Evolutionary conservation across 2,329 filamentous ascomycete species (phyloP), one percentile per base, ranked within the genome.

Genomic region (Claviceps lovelessii): DNA sequence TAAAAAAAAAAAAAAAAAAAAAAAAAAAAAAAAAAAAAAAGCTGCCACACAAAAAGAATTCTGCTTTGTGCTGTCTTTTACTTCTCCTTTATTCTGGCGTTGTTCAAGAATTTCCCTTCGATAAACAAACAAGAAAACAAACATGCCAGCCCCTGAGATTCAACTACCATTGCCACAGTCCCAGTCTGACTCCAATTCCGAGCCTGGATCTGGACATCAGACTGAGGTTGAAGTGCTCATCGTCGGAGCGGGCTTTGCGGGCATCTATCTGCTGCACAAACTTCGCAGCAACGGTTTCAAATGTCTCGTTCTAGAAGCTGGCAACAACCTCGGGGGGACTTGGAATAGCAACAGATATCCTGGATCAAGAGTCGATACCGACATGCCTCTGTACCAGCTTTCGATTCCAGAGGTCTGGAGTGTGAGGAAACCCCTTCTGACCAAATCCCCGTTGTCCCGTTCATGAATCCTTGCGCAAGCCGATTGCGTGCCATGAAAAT

Each of bases 311-410:
- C 76, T 75, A 57, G 79, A 83, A 57, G 75, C 76, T 0, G 78
- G 74, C 11, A 70, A 70, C 9, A 72, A 74, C 52, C 63, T 72
- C 0, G 78, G 77, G 2, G 78, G 78, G 29, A 75, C 72, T 0
- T 83, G 80, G 79, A 65, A 72, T 47, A 80, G 72, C 74, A 80
- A 80, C 62, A 71, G 72, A 59, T 81, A 80, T 58, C 78, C 76
- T 0, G 78, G 77, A 0, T 73, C 76, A 1, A 65, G 70, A 0
- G 76, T 80, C 2, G 80, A 83, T 64, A 76, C 73, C 0, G 72
- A 77, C 53, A 70, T 76, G 3, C 76, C 77, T 0, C 68, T 73
- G 53, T 81, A 81, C 56, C 72, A 81, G 58, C 75, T 76, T 54
- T 76, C 72, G 1, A 75, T 73, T 61, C 76, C 76, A 9, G 73